phyloP scores from a whole-genome alignment of 2,329 filamentous ascomycete species.

The Mycogone perniciosa region DNA sequence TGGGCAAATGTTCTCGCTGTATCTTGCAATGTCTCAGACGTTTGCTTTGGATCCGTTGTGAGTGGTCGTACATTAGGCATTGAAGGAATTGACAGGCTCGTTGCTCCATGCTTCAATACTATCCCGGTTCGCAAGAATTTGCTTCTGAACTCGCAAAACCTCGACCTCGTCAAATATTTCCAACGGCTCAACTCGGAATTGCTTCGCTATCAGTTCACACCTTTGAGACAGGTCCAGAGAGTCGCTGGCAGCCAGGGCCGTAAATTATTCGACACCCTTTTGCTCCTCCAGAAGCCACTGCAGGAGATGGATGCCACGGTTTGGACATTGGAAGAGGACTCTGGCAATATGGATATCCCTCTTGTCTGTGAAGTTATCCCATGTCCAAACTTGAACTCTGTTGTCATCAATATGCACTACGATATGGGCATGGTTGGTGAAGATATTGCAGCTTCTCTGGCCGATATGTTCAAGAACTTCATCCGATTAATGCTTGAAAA shows the following conservation, averaged over 20 bases:
- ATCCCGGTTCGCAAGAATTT: slow-evolving; percentile 62
- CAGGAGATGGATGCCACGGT: slow-evolving; percentile 49
- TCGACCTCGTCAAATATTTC: slow-evolving; percentile 52
- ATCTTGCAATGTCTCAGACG: slow-evolving; percentile 50
- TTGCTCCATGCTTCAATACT: slow-evolving; percentile 93
- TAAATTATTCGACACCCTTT: slow-evolving; percentile 69
- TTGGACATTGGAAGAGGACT: slow-evolving; percentile 52
- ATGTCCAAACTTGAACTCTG: slow-evolving; percentile 39
- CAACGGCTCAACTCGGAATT: slow-evolving; percentile 57
- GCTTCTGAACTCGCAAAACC: slow-evolving; percentile 40
- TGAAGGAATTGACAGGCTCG: slow-evolving; percentile 60
- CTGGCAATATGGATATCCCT: slow-evolving; percentile 65
- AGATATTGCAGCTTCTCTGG: slow-evolving; percentile 22
- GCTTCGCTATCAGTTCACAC: slow-evolving; percentile 65
- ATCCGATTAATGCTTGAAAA: slow-evolving; percentile 20
- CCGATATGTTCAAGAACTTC: slow-evolving; percentile 26
- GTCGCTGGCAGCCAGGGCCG: slow-evolving; percentile 35
- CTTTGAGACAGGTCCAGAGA: slow-evolving; percentile 64
- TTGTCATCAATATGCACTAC: slow-evolving; percentile 59
- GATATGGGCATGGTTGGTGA: slow-evolving; percentile 37
- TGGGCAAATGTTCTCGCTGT: slow-evolving; percentile 62
- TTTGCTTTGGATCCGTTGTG: slow-evolving; percentile 84
- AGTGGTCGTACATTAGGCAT: slow-evolving; percentile 66
- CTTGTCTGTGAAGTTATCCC: slow-evolving; percentile 71
- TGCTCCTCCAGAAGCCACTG: slow-evolving; percentile 66